Evolutionary conservation across 345 rosid species (phyloP), one percentile per base, ranked within the genome.

Genomic region (Excoecaria cochinchinensis): DNA sequence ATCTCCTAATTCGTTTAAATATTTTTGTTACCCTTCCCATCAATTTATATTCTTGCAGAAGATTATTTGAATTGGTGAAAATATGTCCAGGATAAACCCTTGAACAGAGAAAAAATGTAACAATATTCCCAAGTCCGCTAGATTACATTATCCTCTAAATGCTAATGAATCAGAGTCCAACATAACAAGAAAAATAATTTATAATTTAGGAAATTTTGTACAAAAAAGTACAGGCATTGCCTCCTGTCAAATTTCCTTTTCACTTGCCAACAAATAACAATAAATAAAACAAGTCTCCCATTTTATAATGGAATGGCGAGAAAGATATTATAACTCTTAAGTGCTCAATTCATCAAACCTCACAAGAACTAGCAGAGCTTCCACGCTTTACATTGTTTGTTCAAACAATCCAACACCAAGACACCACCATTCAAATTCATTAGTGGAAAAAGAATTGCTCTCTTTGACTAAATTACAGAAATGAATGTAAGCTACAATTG

Each of bases 311-410:
- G 63, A 72, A 67, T 60, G 39, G 38, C 51, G 0, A 70, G 61
- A 24, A 66, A 22, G 58, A 47, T 8, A 48, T 55, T 74, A 69
- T 47, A 67, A 70, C n/a, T 67, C 58, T 22, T 19, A 72, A 67
- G 59, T 67, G 47, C 79, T 76, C 67, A 78, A 78, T 59, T 53
- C 52, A 84, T 79, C 80, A 82, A 82, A 78, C 78, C 67, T 38
- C 78, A 77, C 78, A 77, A 69, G 75, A 82, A 84, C 76, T 60
- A 67, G 71, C 74, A 71, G 82, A 70, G 73, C 62, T 21, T 15
- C 52, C 58, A 59, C 24, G 36, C 69, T 46, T 47, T 11, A 36
- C 5, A 24, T 72, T 48, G 59, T 36, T 51, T 24, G 57, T 51
- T 25, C 46, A 47, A 75, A 47, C 73, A 63, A 51, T 67, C 59